phyloP scores from a whole-genome alignment of 2,329 filamentous ascomycete species.

The Septoria linicola region DNA sequence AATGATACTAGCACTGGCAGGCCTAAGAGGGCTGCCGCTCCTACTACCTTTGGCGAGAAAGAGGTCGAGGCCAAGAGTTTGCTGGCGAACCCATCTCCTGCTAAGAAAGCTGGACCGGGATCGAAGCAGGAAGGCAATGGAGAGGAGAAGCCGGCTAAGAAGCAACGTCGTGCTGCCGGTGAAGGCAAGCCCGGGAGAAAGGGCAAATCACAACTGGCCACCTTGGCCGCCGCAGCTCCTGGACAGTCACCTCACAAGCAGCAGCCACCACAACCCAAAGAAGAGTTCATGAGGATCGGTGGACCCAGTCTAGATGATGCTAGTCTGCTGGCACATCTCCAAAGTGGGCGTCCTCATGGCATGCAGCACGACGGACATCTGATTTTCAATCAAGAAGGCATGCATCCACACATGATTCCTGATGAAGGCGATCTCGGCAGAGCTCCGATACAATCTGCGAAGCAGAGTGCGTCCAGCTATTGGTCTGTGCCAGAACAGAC shows the following conservation, averaged over 20 bases:
- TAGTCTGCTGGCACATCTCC: conserved; percentile 35
- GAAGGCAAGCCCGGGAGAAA: conserved; percentile 41
- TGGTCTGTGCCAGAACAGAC: conserved; percentile 81
- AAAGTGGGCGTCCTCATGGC: conserved; percentile 26
- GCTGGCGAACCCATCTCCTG: conserved; percentile 56
- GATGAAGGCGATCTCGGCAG: conserved; percentile 32
- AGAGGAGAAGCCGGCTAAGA: conserved; percentile 39
- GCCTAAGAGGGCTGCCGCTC: conserved; percentile 58
- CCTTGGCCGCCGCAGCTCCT: conserved; percentile 34
- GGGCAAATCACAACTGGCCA: conserved; percentile 43
- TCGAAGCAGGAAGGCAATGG: conserved; percentile 31
- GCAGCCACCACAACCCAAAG: conserved; percentile 28
- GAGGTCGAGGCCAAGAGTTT: conserved; percentile 62
- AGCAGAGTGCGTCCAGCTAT: conserved; percentile 63
- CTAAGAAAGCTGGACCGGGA: conserved; percentile 37
- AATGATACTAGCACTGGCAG: conserved; percentile 49
- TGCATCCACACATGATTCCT: conserved; percentile 11
- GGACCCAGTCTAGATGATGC: conserved; percentile 36
- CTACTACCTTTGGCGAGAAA: conserved; percentile 69
- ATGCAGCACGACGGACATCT: conserved; percentile 22
- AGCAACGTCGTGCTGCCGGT: conserved; percentile 33
- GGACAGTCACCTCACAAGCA: conserved; percentile 38
- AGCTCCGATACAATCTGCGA: conserved; percentile 25
- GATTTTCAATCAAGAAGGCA: conserved; percentile 28
- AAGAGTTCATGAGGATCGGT: conserved; percentile 30